Evolutionary conservation across 78 protist genomes (phyloP).

Genomic region (Dictyostelium firmibasis): DNA sequence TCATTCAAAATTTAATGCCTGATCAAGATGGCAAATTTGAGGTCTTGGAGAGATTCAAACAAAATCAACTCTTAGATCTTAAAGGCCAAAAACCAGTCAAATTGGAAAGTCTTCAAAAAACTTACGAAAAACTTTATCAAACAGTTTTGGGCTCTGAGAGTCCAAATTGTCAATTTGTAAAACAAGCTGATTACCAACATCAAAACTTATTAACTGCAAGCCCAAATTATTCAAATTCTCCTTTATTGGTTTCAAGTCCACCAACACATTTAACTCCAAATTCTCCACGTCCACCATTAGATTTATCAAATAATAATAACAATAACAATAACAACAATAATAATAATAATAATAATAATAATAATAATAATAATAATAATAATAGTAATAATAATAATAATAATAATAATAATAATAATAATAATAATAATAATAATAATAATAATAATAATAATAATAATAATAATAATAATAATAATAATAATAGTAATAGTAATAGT

Average conservation of each 20-base stretch:
- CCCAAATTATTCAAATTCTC: constrained; percentile 8
- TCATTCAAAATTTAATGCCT: constrained; percentile 34
- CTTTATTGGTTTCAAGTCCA: not conserved
- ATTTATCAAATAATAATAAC: not conserved
- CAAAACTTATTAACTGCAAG: not conserved
- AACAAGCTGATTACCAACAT: not conserved
- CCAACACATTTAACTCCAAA: not conserved
- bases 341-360: not conserved
- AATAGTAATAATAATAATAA: too few relatives aligned
- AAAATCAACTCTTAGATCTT: not conserved
- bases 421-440: too few relatives aligned
- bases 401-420: too few relatives aligned
- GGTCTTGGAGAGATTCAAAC: constrained; percentile 27
- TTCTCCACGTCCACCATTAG: constrained; percentile 3
- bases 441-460: too few relatives aligned
- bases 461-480: not conserved
- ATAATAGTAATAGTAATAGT: not conserved
- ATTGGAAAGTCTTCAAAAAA: constrained; percentile 41
- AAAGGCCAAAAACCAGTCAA: not conserved
- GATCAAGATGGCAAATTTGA: constrained; percentile 31
- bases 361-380: too few relatives aligned
- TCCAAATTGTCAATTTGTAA: not conserved
- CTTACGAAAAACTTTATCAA: constrained; percentile 51
- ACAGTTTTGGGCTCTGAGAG: not conserved
- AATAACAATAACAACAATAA: not conserved